Base-by-base conservation (phyloP, 2,329 filamentous ascomycete species). In the Monosporascus sp. region DNA sequence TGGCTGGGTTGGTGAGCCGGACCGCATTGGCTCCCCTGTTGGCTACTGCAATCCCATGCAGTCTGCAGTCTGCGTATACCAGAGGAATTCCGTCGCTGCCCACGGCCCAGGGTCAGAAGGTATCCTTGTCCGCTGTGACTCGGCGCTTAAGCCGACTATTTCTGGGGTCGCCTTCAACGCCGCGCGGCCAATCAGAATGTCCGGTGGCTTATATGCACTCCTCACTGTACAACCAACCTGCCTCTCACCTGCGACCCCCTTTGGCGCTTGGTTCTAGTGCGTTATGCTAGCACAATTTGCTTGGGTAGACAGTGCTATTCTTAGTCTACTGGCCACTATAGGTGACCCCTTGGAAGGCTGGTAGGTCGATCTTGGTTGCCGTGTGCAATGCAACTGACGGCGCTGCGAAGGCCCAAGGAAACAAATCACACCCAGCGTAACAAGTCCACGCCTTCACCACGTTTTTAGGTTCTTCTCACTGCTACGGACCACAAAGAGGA, bases 381-480 rank as follows among this genome's bases (percentile, higher is more conserved):
- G 31, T 35, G 31, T 7, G 20, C 9, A 31, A 46, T 31, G 43
- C 43, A 31, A n/a, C 24, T 46, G 43, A 46, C 51, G 47, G 51
- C 43, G 43, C 49, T 56, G 54, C 27, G 50, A 43, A 52, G 46
- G 14, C 54, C 53, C 46, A 20, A 62, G 57, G 50, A 62, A 62
- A 59, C 65, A 65, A 66, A 67, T 68, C 65, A 69, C 57, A 69
- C 57, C 62, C 62, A 46, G 14, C 59, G 56, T 65, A 56, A 56
- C 48, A 54, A 54, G 60, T 55, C 53, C 46, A 57, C 57, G 57
- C 59, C 59, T 62, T 66, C 62, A 65, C 66, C 64, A 57, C 56
- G 54, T 61, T 51, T 61, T 60, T 57, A 57, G 57, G 49, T 62
- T 59, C 61, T 64, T 63, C 55, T 55, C 49, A 51, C 57, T 56